These are phyloP conservation scores for Ascochyta clinopodiicola DNA, from an alignment of 2,329 filamentous ascomycete genomes.

Conservation along the genomic window DNA sequence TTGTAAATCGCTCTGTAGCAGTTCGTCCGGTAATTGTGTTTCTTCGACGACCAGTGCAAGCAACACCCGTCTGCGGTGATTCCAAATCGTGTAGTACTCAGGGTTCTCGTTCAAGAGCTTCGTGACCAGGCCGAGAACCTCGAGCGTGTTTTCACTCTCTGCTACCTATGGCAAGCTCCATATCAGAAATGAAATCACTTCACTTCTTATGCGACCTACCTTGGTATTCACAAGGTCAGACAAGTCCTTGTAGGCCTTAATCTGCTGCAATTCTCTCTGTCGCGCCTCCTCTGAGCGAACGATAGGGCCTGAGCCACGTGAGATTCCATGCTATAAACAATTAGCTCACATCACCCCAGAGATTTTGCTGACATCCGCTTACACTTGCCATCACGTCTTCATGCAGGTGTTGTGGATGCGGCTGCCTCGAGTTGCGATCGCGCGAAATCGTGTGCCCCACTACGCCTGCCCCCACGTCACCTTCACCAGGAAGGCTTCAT, in stretches of 20 bases:
- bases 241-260: constrained; percentile 75
- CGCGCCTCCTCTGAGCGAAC: constrained; percentile 72
- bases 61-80: constrained; percentile 77
- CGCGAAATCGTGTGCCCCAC: constrained; percentile 39
- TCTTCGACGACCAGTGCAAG: constrained; percentile 61
- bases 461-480: constrained; percentile 30
- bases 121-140: constrained; percentile 72
- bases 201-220: constrained; percentile 50
- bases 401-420: constrained; percentile 16
- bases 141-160: constrained; percentile 57
- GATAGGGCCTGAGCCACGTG: constrained; percentile 64
- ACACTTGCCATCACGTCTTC: constrained; percentile 49
- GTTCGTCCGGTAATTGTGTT: constrained; percentile 50
- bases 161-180: constrained; percentile 45
- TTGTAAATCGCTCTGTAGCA: constrained; percentile 75
- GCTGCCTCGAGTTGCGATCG: constrained; percentile 25
- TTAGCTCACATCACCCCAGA: constrained; percentile 20
- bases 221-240: constrained; percentile 72
- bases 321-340: constrained; percentile 77
- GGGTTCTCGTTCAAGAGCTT: constrained; percentile 78
- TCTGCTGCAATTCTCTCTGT: constrained; percentile 75
- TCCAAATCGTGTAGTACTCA: constrained; percentile 92
- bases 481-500: constrained; percentile 21
- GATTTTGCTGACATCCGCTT: constrained; percentile 22
- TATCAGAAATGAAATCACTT: neutral